Evolutionary conservation across 805 yeast genomes (phyloP), one percentile per base, ranked within the genome.

Genomic region (Candida fluviatilis): DNA sequence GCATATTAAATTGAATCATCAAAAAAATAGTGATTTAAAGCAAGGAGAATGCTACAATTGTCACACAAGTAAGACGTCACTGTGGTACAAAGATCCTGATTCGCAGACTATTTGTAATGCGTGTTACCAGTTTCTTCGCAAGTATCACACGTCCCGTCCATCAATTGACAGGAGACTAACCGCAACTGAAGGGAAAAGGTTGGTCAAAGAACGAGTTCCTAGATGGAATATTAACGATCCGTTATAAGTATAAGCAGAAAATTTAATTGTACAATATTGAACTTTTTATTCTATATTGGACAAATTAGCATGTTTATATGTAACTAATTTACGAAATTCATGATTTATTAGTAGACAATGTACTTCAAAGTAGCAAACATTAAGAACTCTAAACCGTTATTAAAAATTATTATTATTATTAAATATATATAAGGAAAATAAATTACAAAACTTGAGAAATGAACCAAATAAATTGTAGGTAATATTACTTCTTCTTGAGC

Each of bases 101-200:
- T 97, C 97, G 1, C 83, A 86, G 53, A 95, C 96, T 0, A 66
- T 91, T 42, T 91, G 98, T 64, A 91, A 91, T 60, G 98, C 99
- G 0, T 91, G 99, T 17, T 33, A 33, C 15, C 35, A 33, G 15
- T 33, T 33, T 21, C 35, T 14, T 8, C 23, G 35, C 23, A 33
- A 33, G n/a, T 33, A 33, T n/a, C 28, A n/a, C 27, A 33, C 23
- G 10, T 18, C 35, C 6, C 35, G 35, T 14, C 35, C 35, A 5
- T 23, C 27, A 11, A 28, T 33, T 13, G 35, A 33, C n/a, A 19
- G 35, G 17, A 12, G 35, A 11, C 17, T 33, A 14, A 33, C 23
- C 8, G 35, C 35, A 12, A 33, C 35, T 5, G 35, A 33, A 23
- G 35, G 35, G n/a, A 33, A 33, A 16, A 33, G 23, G 23, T 23